A percentile compares a stretch with the other conserved stretches of the same genome.
These are phyloP conservation scores for Tricholoma furcatifolium DNA, from an alignment of 768 basidiomycete species.

Conservation along the genomic window DNA sequence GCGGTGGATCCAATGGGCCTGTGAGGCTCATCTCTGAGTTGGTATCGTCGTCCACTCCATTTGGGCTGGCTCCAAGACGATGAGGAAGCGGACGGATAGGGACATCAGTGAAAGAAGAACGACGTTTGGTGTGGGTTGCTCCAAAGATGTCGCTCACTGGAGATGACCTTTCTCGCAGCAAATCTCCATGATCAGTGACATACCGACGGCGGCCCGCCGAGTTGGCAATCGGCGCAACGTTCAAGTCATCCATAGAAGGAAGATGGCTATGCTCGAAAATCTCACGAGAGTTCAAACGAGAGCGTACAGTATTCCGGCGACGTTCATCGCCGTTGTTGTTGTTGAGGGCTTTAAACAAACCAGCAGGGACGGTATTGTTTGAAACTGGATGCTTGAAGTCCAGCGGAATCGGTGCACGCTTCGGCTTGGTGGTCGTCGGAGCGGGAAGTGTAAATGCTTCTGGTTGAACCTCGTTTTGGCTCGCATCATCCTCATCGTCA, in stretches of 20 bases:
- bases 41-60: conserved; percentile 37
- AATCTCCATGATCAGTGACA: conserved; percentile 55
- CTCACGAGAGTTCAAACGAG: conserved; percentile 73
- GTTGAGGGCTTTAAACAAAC: conserved; percentile 79
- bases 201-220: conserved; percentile 50
- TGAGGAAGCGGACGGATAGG: conserved; percentile 33
- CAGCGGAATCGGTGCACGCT: conserved; percentile 72
- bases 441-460: conserved; percentile 29
- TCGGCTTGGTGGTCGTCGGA: conserved; percentile 31
- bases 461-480: conserved; percentile 18
- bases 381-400: conserved; percentile 62
- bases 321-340: conserved; percentile 58
- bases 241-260: conserved; percentile 77
- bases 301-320: conserved; percentile 70
- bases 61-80: conserved; percentile 16
- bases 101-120: conserved; percentile 56
- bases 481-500: conserved; percentile 16
- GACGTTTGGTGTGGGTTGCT: conserved; percentile 40
- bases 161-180: conserved; percentile 10
- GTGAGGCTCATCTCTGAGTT: conserved; percentile 49
- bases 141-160: conserved; percentile 39
- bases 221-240: conserved; percentile 67
- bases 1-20: conserved; percentile 56
- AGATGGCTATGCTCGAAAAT: conserved; percentile 64
- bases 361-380: conserved; percentile 80